Evolutionary conservation across 331 rosid genomes (phyloP), one percentile per base, ranked within the genome.

Genomic region (Ulmus americana): DNA sequence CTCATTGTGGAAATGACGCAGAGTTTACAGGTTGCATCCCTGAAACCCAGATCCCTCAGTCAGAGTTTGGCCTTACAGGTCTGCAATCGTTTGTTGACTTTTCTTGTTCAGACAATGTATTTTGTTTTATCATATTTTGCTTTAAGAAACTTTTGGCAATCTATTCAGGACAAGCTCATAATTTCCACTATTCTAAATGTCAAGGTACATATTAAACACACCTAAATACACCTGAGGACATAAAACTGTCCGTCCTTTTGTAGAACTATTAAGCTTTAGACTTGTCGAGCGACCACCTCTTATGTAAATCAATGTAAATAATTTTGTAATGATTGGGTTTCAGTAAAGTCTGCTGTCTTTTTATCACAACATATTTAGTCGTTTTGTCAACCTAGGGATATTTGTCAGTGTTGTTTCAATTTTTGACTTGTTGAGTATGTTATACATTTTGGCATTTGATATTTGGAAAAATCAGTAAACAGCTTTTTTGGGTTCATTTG

Each of bases 51-150:
- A 85, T 68, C 64, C 64, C 81, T 63, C 74, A 64, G 65, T 79
- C 35, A 54, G 87, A 70, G 61, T 56, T 48, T 22, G 59, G 62
- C 48, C 63, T 56, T 28, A 59, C 82, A 77, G 86, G 84, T 81
- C 71, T 70, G 42, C 55, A 39, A 35, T 51, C 42, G 39, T 63
- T 16, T 63, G 9, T 9, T 41, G 7, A 58, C 57, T 39, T 72
- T 65, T 50, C 39, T 51, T 14, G 41, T 38, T 65, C 22, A 10
- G 16, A 28, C 39, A 42, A 13, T 61, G 22, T 55, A 44, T 35
- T 22, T 55, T 20, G 55, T 7, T 55, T 45, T 55, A 67, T 50
- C 59, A 35, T 50, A 4, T 58, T 28, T 55, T 61, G 40, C 50
- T 45, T 38, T 45, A 42, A 64, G 43, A 0, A 10, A 35, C 8